Evolutionary conservation across 257 asterid species (phyloP).

Genomic region (Nicotiana obtusifolia): DNA sequence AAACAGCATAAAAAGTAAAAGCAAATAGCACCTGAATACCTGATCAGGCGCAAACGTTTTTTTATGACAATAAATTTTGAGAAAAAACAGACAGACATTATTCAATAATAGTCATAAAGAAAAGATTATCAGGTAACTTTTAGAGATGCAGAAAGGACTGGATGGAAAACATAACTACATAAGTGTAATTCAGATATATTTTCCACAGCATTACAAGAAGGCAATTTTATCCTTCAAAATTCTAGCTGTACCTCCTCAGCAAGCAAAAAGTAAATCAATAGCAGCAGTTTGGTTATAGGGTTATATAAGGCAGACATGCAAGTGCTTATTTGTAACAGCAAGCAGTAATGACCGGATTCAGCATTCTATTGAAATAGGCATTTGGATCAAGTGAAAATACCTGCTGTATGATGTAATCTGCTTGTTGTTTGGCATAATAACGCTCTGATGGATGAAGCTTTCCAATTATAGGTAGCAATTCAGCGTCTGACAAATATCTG

Average conservation of each 20-base stretch:
- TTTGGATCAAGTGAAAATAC: slow-evolving; percentile 25
- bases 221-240: neutral
- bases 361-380: neutral
- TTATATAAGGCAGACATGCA: neutral
- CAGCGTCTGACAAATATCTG: slow-evolving; percentile 71
- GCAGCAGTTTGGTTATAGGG: neutral
- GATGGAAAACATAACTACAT: too few relatives aligned
- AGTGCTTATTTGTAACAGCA: neutral
- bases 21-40: neutral
- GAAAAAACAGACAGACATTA: neutral
- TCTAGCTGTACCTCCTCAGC: neutral
- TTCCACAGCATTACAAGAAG: neutral
- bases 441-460: slow-evolving; percentile 89
- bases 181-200: neutral
- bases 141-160: neutral
- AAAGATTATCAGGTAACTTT: neutral
- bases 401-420: slow-evolving; percentile 87
- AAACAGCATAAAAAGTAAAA: neutral
- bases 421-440: slow-evolving; percentile 84
- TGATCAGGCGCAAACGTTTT: neutral
- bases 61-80: neutral
- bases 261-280: neutral
- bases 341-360: neutral
- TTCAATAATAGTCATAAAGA: neutral
- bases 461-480: slow-evolving; percentile 71